Evolutionary conservation across 768 basidiomycete genomes (phyloP).

Genomic region (Lactifluus hygrophoroides): DNA sequence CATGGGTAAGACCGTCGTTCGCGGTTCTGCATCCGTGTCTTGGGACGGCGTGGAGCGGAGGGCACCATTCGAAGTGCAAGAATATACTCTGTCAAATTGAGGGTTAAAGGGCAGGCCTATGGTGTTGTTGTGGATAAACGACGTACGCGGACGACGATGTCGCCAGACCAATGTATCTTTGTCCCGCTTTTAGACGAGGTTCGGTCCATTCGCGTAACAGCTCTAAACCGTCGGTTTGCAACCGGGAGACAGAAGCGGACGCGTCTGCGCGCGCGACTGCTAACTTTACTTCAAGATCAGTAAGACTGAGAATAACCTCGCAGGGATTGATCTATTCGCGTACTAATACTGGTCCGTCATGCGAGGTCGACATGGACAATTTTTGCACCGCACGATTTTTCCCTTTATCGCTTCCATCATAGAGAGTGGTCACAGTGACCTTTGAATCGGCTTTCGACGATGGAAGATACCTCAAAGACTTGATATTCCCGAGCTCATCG

Average conservation of each 20-base stretch:
- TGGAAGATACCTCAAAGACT: slow-evolving; percentile 41
- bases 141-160: slow-evolving; percentile 41
- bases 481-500: slow-evolving; percentile 73
- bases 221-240: slow-evolving; percentile 36
- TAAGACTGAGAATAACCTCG: slow-evolving; percentile 10
- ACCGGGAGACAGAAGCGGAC: slow-evolving; percentile 35
- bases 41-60: slow-evolving; percentile 40
- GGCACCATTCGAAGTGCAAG: slow-evolving; percentile 73
- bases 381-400: slow-evolving; percentile 34
- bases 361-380: slow-evolving; percentile 25
- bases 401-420: slow-evolving; percentile 28
- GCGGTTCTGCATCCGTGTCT: slow-evolving; percentile 22
- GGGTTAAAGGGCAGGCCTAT: too few relatives aligned
- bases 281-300: slow-evolving; percentile 45
- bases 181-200: slow-evolving; percentile 41
- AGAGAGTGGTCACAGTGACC: slow-evolving; percentile 28
- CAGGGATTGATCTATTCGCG: neutral
- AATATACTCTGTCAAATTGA: slow-evolving; percentile 40
- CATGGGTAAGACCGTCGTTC: slow-evolving; percentile 47
- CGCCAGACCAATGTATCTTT: slow-evolving; percentile 56
- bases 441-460: slow-evolving; percentile 28
- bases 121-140: neutral
- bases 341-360: slow-evolving; percentile 7
- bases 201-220: slow-evolving; percentile 53
- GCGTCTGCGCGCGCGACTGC: slow-evolving; percentile 60